Percentiles rank a stretch among this genome's conserved stretches.
These are phyloP conservation scores for Saccharomyces hybrid DNA, from an alignment of 1,139 yeast species.

Conservation along the genomic window DNA sequence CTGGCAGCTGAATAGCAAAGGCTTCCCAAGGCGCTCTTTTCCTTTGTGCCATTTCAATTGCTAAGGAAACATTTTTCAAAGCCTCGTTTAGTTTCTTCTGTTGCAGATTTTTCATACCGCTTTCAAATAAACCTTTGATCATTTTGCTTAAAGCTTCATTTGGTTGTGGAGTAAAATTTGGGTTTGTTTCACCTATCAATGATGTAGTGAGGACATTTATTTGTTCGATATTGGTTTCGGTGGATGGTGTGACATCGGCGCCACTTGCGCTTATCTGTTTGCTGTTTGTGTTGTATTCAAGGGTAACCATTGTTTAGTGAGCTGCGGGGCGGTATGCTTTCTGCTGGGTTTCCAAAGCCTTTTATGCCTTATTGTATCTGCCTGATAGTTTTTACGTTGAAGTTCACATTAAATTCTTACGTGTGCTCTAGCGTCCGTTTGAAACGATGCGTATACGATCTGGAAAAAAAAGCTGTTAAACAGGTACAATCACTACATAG, in stretches of 20 bases:
- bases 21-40: constrained; percentile 84
- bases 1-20: constrained; percentile 72
- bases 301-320: background rate
- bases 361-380: background rate
- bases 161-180: constrained; percentile 53
- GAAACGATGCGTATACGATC: background rate
- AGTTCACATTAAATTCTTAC: background rate
- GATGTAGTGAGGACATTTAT: constrained; percentile 57
- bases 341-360: background rate
- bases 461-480: background rate
- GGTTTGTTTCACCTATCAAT: constrained; percentile 45
- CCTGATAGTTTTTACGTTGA: background rate
- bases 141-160: constrained; percentile 54
- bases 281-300: constrained; percentile 24
- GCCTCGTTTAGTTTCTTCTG: constrained; percentile 63
- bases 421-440: background rate
- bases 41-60: constrained; percentile 65
- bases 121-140: constrained; percentile 65
- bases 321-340: background rate
- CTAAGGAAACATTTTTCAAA: constrained; percentile 61
- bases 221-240: constrained; percentile 48
- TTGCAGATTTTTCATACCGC: constrained; percentile 60
- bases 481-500: background rate
- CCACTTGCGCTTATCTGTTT: constrained; percentile 13
- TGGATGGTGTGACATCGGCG: constrained; percentile 32